A percentile compares a stretch with the other conserved stretches of the same genome.
Evolutionary conservation across 805 yeast genomes (phyloP).

Genomic region (Saturnispora galanensis): DNA sequence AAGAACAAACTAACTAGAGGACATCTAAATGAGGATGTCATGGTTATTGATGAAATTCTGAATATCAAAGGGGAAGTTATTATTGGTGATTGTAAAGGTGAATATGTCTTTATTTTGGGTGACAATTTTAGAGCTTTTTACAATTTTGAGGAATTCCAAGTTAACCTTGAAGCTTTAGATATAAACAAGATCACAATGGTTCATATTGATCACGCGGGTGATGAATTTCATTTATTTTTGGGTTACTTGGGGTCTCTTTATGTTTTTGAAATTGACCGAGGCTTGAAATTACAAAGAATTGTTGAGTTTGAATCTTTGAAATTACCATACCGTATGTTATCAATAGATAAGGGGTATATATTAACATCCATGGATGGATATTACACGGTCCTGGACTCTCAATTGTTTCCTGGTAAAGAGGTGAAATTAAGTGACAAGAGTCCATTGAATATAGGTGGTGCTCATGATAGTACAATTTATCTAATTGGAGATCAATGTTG

Average conservation of each 20-base stretch:
- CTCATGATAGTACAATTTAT: constrained; percentile 8
- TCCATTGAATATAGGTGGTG: constrained; percentile 14
- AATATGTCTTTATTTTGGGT: background rate
- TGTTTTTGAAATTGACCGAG: background rate
- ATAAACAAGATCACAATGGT: constrained; percentile 1
- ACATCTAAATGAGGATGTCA: too few species aligned
- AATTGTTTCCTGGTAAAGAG: background rate
- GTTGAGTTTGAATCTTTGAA: background rate
- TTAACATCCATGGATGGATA: constrained; percentile 21
- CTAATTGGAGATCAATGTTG: constrained; percentile 20
- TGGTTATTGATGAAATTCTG: too few species aligned
- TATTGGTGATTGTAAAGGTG: too few species aligned
- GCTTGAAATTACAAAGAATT: background rate
- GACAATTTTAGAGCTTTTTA: too few species aligned
- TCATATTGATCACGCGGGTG: background rate
- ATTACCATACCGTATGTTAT: background rate
- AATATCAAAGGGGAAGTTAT: too few species aligned
- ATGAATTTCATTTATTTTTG: background rate
- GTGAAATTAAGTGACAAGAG: constrained; percentile 14
- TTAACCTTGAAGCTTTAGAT: background rate
- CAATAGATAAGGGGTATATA: constrained; percentile 4
- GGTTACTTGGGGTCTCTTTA: background rate
- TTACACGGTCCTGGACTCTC: constrained; percentile 2
- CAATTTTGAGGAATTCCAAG: too few species aligned
- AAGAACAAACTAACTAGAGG: too few species aligned